A percentile compares a stretch with the other conserved stretches of the same genome.
Conservation (phyloP, 768 basidiomycete species). For the Coprinopsis cinerea region DNA sequence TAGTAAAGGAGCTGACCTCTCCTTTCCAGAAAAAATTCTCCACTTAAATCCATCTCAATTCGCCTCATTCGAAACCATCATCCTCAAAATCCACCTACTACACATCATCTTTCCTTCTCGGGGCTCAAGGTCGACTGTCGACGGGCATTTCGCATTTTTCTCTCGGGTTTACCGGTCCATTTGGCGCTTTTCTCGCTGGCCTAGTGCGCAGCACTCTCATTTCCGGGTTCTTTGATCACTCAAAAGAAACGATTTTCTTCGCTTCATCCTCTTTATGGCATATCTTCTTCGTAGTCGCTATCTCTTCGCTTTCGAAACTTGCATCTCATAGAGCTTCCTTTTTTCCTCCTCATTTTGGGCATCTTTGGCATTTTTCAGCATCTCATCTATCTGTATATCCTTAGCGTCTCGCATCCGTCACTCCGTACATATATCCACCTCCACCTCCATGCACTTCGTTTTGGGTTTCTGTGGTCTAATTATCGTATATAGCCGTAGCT, state of each 20-base stretch:
- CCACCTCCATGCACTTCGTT: conserved; percentile 5
- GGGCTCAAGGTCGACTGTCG: not conserved
- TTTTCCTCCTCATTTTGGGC: conserved; percentile 10
- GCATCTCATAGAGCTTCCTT: conserved; percentile 2
- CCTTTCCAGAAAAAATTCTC: conserved; percentile 12
- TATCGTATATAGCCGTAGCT: not conserved
- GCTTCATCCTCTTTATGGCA: not conserved
- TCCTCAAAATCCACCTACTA: not conserved
- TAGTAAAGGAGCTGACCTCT: not conserved
- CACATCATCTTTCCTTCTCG: not conserved
- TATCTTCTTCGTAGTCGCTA: not conserved
- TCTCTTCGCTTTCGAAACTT: not conserved
- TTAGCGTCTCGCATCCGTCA: conserved; percentile 3
- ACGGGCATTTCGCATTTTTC: not conserved
- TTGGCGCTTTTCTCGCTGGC: not conserved
- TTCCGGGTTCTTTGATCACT: not conserved
- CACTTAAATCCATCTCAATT: conserved; percentile 4
- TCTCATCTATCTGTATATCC: not conserved
- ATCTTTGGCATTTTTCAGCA: conserved; percentile 6
- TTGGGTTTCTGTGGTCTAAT: conserved; percentile 8
- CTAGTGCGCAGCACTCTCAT: not conserved
- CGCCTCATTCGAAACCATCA: not conserved
- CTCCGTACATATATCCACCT: conserved; percentile 8
- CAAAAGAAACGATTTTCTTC: conserved; percentile 2
- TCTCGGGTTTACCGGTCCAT: not conserved